phyloP scores from a whole-genome alignment of 805 yeast species.

The Candida patagonica region DNA sequence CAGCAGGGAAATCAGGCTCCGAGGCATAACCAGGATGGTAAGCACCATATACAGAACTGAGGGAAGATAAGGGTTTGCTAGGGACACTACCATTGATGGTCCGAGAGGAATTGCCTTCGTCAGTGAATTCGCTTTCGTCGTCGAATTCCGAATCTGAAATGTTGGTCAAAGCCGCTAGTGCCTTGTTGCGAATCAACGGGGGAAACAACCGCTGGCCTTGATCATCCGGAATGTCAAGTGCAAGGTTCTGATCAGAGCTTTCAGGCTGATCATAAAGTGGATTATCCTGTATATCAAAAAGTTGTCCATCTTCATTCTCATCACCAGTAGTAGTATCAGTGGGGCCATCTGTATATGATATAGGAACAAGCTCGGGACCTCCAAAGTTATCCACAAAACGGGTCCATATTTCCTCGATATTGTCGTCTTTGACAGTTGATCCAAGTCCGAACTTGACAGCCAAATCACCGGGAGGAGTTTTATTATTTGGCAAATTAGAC shows the following conservation, averaged over 20 bases:
- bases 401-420: slow-evolving; percentile 11
- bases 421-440: slow-evolving; percentile 3
- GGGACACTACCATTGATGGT: background rate
- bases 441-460: slow-evolving; percentile 10
- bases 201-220: too few relatives aligned
- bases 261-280: background rate
- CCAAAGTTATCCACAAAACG: slow-evolving; percentile 6
- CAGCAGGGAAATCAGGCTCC: slow-evolving; percentile 2
- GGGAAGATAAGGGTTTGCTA: background rate
- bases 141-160: background rate
- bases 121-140: background rate
- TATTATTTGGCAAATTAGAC: background rate
- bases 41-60: background rate
- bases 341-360: background rate
- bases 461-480: background rate
- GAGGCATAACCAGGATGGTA: background rate
- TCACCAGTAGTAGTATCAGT: background rate
- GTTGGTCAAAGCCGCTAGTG: too few relatives aligned
- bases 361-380: background rate
- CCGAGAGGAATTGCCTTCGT: background rate
- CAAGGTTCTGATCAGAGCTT: background rate
- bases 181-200: too few relatives aligned
- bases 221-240: background rate
- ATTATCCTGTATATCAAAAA: background rate
- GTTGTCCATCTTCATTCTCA: background rate